phyloP scores from a whole-genome alignment of 192 early-diverging fungal species.

The Entomortierella lignicola region DNA sequence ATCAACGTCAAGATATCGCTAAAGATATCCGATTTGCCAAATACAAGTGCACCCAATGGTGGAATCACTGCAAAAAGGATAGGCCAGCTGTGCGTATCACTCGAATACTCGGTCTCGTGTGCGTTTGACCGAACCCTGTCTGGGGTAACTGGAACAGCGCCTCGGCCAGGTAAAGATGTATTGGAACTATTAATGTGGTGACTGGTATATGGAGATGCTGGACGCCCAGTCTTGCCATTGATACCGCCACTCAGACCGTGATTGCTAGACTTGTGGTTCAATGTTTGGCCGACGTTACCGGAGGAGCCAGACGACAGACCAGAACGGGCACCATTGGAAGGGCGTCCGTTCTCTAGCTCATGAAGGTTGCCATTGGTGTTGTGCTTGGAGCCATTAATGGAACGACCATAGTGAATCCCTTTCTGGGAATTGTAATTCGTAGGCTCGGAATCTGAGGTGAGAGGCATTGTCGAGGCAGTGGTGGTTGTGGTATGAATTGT shows the following conservation, averaged over 20 bases:
- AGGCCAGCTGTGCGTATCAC: constrained; percentile 65
- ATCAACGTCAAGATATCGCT: constrained; percentile 67
- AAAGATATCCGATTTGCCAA: constrained; percentile 69
- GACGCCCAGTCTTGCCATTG: not conserved
- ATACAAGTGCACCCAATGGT: constrained; percentile 65
- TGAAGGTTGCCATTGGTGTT: constrained; percentile 11
- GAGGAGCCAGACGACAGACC: constrained; percentile 41
- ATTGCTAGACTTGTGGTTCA: constrained; percentile 11
- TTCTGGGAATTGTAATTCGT: constrained; percentile 28
- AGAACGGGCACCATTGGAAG: constrained; percentile 20
- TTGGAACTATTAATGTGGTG: constrained; percentile 21
- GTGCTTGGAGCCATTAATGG: constrained; percentile 24
- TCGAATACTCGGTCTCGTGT: constrained; percentile 55
- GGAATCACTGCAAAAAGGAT: constrained; percentile 68
- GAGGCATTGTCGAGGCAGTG: constrained; percentile 41
- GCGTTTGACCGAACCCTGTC: constrained; percentile 20
- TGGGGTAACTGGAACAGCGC: not conserved
- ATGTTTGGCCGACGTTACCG: constrained; percentile 1
- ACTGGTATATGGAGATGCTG: not conserved
- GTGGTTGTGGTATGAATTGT: constrained; percentile 46
- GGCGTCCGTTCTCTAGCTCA: constrained; percentile 23
- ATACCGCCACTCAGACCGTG: not conserved
- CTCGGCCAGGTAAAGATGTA: constrained; percentile 14
- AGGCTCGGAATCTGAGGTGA: constrained; percentile 45
- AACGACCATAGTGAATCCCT: constrained; percentile 12